Conservation (phyloP, 2,329 filamentous ascomycete genomes). For the Pseudocercospora eumusae region DNA sequence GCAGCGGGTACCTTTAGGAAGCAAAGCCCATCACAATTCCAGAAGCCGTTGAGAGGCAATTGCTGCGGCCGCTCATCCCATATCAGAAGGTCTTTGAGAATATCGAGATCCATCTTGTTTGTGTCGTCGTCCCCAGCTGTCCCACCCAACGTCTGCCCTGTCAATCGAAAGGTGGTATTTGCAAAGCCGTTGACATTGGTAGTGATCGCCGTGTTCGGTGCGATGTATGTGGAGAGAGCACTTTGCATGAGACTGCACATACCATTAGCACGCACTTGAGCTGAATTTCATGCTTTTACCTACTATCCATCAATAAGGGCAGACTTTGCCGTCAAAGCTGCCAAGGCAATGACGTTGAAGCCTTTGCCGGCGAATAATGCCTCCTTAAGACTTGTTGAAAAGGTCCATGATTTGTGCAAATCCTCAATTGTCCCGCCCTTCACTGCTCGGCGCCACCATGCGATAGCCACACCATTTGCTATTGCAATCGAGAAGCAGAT, state of each 20-base stretch:
- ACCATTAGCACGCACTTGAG: neutral
- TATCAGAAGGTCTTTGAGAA: constrained; percentile 5
- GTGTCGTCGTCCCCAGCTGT: neutral
- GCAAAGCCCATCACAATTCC: constrained; percentile 22
- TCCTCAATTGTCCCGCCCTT: constrained; percentile 30
- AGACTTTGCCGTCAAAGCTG: constrained; percentile 28
- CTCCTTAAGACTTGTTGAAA: constrained; percentile 28
- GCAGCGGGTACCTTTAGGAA: constrained; percentile 18
- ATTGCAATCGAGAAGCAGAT: constrained; percentile 28
- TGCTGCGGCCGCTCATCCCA: neutral
- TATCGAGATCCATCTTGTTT: neutral
- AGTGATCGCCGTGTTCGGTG: neutral
- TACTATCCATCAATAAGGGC: constrained; percentile 11
- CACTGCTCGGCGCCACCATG: constrained; percentile 32
- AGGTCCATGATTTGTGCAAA: constrained; percentile 31
- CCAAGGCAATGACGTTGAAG: constrained; percentile 34
- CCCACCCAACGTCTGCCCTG: neutral
- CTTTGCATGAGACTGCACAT: constrained; percentile 8
- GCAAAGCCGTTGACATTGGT: constrained; percentile 7
- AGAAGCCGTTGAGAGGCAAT: constrained; percentile 4
- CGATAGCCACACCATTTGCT: constrained; percentile 31
- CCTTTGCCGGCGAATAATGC: constrained; percentile 25
- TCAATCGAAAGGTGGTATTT: constrained; percentile 2
- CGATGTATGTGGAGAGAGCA: constrained; percentile 6
- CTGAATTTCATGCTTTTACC: neutral